These are phyloP conservation scores for Debaryomyces hansenii DNA, from an alignment of 805 yeast genomes.

Conservation along the genomic window DNA sequence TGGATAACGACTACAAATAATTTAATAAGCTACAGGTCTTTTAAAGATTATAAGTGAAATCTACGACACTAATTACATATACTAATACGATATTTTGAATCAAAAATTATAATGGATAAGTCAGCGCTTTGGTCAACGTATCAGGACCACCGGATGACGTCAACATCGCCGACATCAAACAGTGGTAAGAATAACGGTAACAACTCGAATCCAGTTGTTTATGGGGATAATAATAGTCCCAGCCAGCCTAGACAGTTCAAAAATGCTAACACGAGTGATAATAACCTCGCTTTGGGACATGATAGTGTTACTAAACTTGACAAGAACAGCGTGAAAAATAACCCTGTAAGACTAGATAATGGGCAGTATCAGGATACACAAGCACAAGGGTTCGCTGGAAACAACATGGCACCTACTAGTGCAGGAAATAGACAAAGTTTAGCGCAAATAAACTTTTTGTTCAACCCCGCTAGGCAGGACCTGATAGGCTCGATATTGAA, in stretches of 20 bases:
- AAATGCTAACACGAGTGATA: not conserved
- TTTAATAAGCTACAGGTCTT: not conserved
- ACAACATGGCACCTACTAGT: not conserved
- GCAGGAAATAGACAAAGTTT: not conserved
- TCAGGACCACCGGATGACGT: not conserved
- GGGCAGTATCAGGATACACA: not conserved
- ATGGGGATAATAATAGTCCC: not conserved
- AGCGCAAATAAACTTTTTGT: conserved; percentile 19
- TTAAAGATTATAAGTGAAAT: not conserved
- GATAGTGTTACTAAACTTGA: not conserved
- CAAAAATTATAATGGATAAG: not conserved
- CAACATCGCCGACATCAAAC: not conserved
- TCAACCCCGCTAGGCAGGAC: conserved; percentile 29
- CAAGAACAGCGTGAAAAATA: not conserved
- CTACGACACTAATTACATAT: too few species aligned
- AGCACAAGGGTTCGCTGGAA: not conserved
- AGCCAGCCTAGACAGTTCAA: not conserved
- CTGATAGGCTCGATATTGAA: conserved; percentile 26
- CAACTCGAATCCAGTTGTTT: not conserved
- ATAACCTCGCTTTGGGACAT: not conserved
- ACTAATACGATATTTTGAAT: not conserved
- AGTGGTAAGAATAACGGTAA: not conserved
- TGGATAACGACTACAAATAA: not conserved
- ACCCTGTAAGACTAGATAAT: not conserved
- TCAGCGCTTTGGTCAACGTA: not conserved